Evolutionary conservation across 1,139 yeast genomes (phyloP).

Genomic region (Suhomyces guaymorum): DNA sequence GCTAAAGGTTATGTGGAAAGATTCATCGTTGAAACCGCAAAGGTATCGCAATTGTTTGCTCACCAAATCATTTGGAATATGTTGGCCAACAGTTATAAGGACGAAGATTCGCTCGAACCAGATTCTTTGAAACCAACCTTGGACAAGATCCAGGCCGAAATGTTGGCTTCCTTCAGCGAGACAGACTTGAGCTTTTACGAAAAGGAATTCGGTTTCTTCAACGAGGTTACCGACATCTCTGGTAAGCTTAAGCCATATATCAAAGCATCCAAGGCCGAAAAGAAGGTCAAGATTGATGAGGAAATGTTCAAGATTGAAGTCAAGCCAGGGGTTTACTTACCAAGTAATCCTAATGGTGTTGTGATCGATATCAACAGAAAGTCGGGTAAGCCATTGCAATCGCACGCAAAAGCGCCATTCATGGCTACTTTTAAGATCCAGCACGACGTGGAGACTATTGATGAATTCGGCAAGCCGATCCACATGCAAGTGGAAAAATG

Average conservation of each 20-base stretch:
- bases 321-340: constrained; percentile 84
- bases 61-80: constrained; percentile 99
- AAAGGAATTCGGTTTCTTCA: constrained; percentile 84
- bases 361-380: constrained; percentile 88
- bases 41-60: constrained; percentile 86
- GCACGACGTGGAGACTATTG: constrained; percentile 50
- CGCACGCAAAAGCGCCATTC: constrained; percentile 98
- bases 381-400: constrained; percentile 94
- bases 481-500: constrained; percentile 54
- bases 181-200: constrained; percentile 70
- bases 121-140: constrained; percentile 82
- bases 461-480: constrained; percentile 43
- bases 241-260: constrained; percentile 94
- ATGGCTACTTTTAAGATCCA: constrained; percentile 92
- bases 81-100: constrained; percentile 89
- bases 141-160: constrained; percentile 68
- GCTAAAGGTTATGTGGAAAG: constrained; percentile 80
- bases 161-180: constrained; percentile 62
- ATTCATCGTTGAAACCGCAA: constrained; percentile 89
- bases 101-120: constrained; percentile 79
- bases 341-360: constrained; percentile 95
- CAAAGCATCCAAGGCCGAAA: constrained; percentile 92
- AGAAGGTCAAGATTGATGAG: constrained; percentile 93
- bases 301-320: constrained; percentile 84
- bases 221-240: constrained; percentile 88